phyloP scores from a whole-genome alignment of 192 early-diverging fungal species.

The Lunasporangiospora selenospora region DNA sequence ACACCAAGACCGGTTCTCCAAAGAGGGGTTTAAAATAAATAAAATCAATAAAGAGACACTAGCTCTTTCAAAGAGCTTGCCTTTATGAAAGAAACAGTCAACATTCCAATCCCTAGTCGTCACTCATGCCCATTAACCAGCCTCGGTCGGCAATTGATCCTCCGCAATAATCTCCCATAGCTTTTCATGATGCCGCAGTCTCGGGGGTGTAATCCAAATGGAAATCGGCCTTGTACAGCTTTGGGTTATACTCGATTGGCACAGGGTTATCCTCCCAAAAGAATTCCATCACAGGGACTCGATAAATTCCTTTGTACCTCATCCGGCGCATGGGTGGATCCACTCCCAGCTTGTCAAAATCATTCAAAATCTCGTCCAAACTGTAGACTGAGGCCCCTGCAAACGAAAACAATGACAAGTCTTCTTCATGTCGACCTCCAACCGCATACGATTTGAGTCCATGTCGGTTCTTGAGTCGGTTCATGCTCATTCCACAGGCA shows the following conservation, averaged over 20 bases:
- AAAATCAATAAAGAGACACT: too few relatives aligned
- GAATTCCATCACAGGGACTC: slow-evolving; percentile 46
- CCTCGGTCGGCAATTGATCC: too few relatives aligned
- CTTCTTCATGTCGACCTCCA: slow-evolving; percentile 25
- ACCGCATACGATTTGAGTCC: slow-evolving; percentile 33
- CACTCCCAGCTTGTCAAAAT: slow-evolving; percentile 20
- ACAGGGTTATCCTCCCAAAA: slow-evolving; percentile 11
- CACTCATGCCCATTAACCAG: too few relatives aligned
- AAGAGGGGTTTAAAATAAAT: too few relatives aligned
- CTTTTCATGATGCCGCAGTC: slow-evolving; percentile 28
- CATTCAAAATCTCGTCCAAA: slow-evolving; percentile 10
- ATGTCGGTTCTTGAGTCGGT: slow-evolving; percentile 40
- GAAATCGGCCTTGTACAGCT: slow-evolving; percentile 30
- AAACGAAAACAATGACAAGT: slow-evolving; percentile 32
- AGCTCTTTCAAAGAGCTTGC: too few relatives aligned
- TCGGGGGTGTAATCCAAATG: slow-evolving; percentile 31
- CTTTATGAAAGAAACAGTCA: too few relatives aligned
- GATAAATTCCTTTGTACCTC: slow-evolving; percentile 26
- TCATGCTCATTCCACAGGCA: slow-evolving; percentile 42
- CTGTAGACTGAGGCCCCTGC: slow-evolving; percentile 31
- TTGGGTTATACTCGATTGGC: slow-evolving; percentile 33
- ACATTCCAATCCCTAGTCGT: too few relatives aligned
- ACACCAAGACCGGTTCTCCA: too few relatives aligned
- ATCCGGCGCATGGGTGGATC: slow-evolving; percentile 22
- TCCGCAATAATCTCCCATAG: slow-evolving; percentile 44